Evolutionary conservation across 257 asterid species (phyloP).

Genomic region (Linaria vulgaris): DNA sequence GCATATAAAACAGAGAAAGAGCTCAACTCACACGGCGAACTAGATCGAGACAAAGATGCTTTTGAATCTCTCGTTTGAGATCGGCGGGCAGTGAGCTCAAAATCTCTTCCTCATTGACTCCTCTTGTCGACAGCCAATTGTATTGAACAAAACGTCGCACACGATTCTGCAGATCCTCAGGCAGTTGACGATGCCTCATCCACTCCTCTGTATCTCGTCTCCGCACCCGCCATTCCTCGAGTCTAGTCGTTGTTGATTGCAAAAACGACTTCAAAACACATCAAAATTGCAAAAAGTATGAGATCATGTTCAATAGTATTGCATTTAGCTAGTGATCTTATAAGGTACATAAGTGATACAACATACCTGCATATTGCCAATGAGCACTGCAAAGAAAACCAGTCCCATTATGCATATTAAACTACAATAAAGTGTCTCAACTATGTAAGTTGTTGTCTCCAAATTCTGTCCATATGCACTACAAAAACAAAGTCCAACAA

Average conservation of each 20-base stretch:
- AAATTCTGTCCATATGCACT: constrained; percentile 84
- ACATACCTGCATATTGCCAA: constrained; percentile 87
- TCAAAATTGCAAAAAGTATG: constrained; percentile 15
- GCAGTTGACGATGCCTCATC: constrained; percentile 92
- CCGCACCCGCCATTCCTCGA: constrained; percentile 86
- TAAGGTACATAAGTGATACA: no score
- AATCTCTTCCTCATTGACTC: constrained; percentile 79
- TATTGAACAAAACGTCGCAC: constrained; percentile 76
- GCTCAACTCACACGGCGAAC: constrained; percentile 77
- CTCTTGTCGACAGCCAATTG: constrained; percentile 86
- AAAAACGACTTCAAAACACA: constrained; percentile 58
- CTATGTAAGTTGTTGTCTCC: constrained; percentile 48
- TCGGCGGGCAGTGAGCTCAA: constrained; percentile 69
- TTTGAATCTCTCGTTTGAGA: constrained; percentile 68
- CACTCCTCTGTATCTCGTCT: constrained; percentile 91
- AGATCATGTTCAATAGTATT: neutral
- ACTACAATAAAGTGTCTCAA: constrained; percentile 59
- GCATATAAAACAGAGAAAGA: no score
- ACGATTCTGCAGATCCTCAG: constrained; percentile 74
- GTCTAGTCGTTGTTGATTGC: constrained; percentile 80
- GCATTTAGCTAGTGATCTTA: no score
- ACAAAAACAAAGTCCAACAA: constrained; percentile 23
- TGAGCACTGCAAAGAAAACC: constrained; percentile 76
- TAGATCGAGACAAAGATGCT: constrained; percentile 83
- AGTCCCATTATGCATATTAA: constrained; percentile 77